Conservation (phyloP, 2,329 filamentous ascomycete species). For the Ceratocystis cubensis region DNA sequence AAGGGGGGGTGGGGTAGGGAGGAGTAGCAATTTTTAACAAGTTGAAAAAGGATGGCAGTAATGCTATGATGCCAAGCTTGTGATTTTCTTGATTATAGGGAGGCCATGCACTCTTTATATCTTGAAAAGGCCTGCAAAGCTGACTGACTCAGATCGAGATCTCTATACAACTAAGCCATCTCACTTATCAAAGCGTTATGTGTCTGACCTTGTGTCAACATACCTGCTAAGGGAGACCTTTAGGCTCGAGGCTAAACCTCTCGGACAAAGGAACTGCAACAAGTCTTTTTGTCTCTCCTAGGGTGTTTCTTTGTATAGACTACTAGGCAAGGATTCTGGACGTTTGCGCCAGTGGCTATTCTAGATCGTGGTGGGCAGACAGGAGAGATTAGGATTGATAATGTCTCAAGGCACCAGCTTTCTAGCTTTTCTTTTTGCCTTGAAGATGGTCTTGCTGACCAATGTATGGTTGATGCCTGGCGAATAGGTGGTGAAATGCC, state of each 20-base stretch:
- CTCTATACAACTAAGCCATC: no score
- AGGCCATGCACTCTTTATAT: background rate
- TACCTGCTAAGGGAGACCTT: background rate
- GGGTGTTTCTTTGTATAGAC: background rate
- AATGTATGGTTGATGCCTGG: background rate
- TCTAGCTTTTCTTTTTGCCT: background rate
- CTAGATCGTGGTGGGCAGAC: no score
- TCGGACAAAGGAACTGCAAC: background rate
- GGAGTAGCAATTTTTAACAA: background rate
- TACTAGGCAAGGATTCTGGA: background rate
- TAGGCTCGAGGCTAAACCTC: background rate
- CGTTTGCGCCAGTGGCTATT: background rate
- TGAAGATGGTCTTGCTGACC: background rate
- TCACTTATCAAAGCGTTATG: no score
- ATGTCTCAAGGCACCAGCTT: no score
- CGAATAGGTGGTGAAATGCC: background rate
- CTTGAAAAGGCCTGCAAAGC: background rate
- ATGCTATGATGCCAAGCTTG: background rate
- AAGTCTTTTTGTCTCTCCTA: background rate
- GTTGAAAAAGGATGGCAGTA: background rate
- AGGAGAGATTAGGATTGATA: no score
- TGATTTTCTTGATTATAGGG: background rate
- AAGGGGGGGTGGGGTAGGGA: no score
- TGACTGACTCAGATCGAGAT: background rate
- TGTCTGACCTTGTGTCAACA: background rate